Evolutionary conservation across 176 grass and related monocot genomes (phyloP).

Genomic region (Triticum monococcum): DNA sequence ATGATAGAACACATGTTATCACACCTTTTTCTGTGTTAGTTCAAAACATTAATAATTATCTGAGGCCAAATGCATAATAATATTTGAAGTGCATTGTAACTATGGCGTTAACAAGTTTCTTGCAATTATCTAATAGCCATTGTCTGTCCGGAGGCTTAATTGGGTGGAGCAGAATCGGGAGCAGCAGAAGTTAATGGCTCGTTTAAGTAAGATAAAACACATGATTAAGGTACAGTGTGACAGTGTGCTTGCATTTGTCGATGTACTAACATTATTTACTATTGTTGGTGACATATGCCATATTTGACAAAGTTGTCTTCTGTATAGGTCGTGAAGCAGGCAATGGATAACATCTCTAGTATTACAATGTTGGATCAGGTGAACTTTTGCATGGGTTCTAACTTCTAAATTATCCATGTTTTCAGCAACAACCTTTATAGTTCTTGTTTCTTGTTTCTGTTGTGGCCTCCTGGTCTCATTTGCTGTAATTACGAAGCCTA

Average conservation of each 20-base stretch:
- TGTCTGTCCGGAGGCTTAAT: neutral
- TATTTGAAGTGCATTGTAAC: neutral
- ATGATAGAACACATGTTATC: too few relatives aligned
- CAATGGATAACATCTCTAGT: neutral
- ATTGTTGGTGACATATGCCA: neutral
- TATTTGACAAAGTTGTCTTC: neutral
- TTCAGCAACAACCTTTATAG: neutral
- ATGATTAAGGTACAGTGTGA: neutral
- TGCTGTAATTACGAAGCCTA: neutral
- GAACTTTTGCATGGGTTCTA: neutral
- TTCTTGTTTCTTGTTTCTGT: neutral
- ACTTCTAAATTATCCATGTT: neutral
- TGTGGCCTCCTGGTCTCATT: neutral
- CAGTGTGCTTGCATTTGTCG: too few relatives aligned
- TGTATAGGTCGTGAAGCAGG: neutral
- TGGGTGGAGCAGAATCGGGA: neutral
- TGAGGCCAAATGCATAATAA: too few relatives aligned
- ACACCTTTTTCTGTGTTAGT: too few relatives aligned
- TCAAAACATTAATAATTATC: too few relatives aligned
- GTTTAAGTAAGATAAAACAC: too few relatives aligned
- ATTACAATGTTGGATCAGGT: neutral
- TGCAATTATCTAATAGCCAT: neutral
- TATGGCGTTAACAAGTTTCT: neutral
- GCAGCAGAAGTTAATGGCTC: neutral
- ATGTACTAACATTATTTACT: too few relatives aligned